Conservation (phyloP, 345 rosid species). For the Hibiscus trionum region DNA sequence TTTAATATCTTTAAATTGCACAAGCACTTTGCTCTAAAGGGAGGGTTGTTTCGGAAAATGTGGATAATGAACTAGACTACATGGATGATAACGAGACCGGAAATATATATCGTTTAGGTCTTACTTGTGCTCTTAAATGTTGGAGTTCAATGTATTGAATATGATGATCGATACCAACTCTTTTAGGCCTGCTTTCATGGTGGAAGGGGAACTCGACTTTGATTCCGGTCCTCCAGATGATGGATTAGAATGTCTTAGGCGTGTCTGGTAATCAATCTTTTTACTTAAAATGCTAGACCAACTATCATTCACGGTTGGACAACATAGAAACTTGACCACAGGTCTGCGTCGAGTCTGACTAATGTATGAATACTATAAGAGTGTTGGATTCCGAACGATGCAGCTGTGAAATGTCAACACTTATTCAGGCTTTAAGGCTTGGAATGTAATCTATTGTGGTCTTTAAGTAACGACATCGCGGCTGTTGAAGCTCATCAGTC, state of each 20-base stretch:
- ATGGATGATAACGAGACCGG: slow-evolving; percentile 17
- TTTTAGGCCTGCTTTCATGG: slow-evolving; percentile 67
- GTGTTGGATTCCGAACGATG: too few relatives aligned
- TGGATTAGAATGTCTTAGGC: slow-evolving; percentile 78
- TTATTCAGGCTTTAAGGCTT: too few relatives aligned
- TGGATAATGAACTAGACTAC: slow-evolving; percentile 22
- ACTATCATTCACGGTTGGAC: too few relatives aligned
- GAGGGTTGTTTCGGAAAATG: slow-evolving; percentile 21
- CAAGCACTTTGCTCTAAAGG: slow-evolving; percentile 33
- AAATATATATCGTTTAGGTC: slow-evolving; percentile 15
- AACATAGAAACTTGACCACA: too few relatives aligned
- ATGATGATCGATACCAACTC: slow-evolving; percentile 50
- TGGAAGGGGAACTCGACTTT: slow-evolving; percentile 83
- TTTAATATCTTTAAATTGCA: slow-evolving; percentile 2
- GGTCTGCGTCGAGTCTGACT: too few relatives aligned
- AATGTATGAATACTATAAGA: too few relatives aligned
- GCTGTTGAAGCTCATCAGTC: slow-evolving; percentile 10
- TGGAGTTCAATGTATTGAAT: slow-evolving; percentile 41
- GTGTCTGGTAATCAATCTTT: slow-evolving; percentile 55
- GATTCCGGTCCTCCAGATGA: slow-evolving; percentile 87
- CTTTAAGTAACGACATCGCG: slow-evolving; percentile 7
- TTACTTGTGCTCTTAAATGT: slow-evolving; percentile 12
- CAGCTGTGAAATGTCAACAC: too few relatives aligned
- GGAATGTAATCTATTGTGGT: too few relatives aligned
- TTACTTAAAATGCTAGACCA: neutral